These are phyloP conservation scores for Piper longum DNA, from an alignment of 164 flowering plant genomes.

Conservation along the genomic window DNA sequence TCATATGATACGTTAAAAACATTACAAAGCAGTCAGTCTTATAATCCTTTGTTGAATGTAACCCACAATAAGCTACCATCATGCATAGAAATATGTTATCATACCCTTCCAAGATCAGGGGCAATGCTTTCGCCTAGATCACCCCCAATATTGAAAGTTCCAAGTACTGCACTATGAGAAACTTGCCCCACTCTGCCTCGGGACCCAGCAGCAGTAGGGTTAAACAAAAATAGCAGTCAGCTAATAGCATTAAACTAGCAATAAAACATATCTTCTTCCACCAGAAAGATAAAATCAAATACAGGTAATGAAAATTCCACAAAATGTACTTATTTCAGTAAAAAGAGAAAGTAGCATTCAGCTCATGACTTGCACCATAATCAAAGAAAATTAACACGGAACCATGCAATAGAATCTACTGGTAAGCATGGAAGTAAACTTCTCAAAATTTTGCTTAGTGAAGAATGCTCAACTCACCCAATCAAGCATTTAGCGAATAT, in stretches of 20 bases:
- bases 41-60: background rate
- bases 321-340: background rate
- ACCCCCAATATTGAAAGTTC: conserved; percentile 77
- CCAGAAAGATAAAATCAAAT: background rate
- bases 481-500: no score
- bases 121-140: conserved; percentile 64
- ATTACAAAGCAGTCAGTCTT: background rate
- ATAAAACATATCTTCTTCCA: background rate
- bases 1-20: background rate
- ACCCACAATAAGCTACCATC: background rate
- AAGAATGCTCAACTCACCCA: no score
- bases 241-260: background rate
- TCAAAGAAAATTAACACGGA: background rate
- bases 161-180: conserved; percentile 88
- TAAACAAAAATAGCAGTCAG: background rate
- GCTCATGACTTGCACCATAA: background rate
- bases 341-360: background rate
- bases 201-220: conserved; percentile 34
- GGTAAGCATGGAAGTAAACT: no score
- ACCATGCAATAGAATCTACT: no score
- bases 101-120: conserved; percentile 69
- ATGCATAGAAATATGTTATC: conserved; percentile 7
- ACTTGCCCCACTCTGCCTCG: conserved; percentile 66
- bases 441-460: no score
- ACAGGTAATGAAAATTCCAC: background rate